Base-by-base conservation (phyloP, 192 early-diverging fungal species). In the Backusella sp. region DNA sequence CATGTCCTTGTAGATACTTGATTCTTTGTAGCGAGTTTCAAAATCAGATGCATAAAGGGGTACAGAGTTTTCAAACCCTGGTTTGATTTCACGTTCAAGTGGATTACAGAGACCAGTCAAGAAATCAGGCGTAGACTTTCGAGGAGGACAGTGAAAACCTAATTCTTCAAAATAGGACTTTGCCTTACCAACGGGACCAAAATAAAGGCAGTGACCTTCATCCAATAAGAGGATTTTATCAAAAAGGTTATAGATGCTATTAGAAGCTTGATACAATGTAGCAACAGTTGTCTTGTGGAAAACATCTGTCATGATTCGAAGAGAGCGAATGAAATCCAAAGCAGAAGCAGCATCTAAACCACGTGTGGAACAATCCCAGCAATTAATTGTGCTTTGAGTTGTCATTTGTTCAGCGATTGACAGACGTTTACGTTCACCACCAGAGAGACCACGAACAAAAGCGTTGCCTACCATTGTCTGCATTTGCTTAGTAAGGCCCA, bases 341-440 rank as follows among this genome's bases (percentile, higher is more conserved):
- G 94, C 92, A 9, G 91, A 92, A 72, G 92, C 92, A 23, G 92
- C 90, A 83, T 96, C 94, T 62, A 96, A 85, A 46, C 94, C 94
- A 44, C 88, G 86, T n/a, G 91, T 92, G 69, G 84, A 86, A 65
- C 84, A 84, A 70, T 90, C 91, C 88, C 88, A 90, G 21, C 89
- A 80, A 42, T 87, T 86, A 70, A 90, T 83, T n/a, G 89, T 77
- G 14, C 86, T 83, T 53, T 84, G 82, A n/a, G 87, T 86, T 12
- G 90, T 90, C 73, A 93, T 90, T 80, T 93, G 92, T 80, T 93
- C 92, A 28, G 92, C 91, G 73, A 92, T 94, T 7, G 90, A 91
- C 36, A 92, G 86, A 72, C 92, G 92, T 81, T 92, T 92, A 77
- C 90, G 89, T 80, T 94, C 92, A 56, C 92, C 92, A 77, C 92